These are phyloP conservation scores for Quercus wislizeni DNA, from an alignment of 306 rosid species.

Conservation along the genomic window DNA sequence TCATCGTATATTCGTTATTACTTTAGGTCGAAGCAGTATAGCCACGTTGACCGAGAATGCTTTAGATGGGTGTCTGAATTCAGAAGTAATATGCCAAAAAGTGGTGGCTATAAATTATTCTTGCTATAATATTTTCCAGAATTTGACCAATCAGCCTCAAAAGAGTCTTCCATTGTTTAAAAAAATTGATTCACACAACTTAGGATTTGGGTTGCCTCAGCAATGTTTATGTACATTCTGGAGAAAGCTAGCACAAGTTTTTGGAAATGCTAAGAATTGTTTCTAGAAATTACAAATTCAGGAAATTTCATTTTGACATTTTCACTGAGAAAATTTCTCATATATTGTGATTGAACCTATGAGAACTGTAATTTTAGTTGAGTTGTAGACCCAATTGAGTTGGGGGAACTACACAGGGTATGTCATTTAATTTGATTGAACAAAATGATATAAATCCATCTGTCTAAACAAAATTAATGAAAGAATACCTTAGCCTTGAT, in stretches of 20 bases:
- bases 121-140: no score
- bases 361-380: neutral
- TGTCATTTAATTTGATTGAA: neutral
- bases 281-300: neutral
- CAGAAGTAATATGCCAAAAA: no score
- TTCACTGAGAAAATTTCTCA: neutral
- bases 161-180: neutral
- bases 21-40: no score
- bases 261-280: neutral
- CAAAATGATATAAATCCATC: neutral
- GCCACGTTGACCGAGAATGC: no score
- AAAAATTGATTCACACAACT: neutral
- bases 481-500: constrained; percentile 25
- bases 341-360: neutral
- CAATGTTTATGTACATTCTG: no score
- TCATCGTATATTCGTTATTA: neutral
- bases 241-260: neutral
- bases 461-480: neutral
- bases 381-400: no score
- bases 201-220: neutral
- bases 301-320: neutral
- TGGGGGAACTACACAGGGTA: neutral
- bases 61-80: no score
- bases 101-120: no score
- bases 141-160: neutral